Base-by-base conservation (phyloP, 1,284 basidiomycete species). In the Ustilago tritici region DNA sequence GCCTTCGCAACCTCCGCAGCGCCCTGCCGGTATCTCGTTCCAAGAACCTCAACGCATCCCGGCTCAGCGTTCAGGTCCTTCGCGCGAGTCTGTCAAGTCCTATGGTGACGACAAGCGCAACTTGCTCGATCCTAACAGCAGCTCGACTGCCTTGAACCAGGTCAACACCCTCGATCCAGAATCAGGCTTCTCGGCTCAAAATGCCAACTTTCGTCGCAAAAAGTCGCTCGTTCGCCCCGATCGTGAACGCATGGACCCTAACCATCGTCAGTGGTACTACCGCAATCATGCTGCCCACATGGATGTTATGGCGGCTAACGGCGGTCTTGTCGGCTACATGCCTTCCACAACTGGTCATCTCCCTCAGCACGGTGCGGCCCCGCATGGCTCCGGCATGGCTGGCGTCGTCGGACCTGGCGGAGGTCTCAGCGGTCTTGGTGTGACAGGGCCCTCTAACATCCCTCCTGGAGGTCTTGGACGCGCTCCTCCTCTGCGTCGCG, bases 261-360 rank as follows among this genome's bases (percentile, higher is more conserved):
- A 91, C 56, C 95, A 98, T 88, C 90, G 95, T 50, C 92, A 96
- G 80, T 99, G 93, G 92, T 93, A 98, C 88, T 99, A 99, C 88
- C 92, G 95, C 61, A 92, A 90, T 76, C 95, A 93, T 87, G 93
- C 94, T 15, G 92, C 92, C 23, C 91, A 93, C 84, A 90, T 94
- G 86, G 91, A 86, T 52, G 68, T 78, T 31, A 72, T 80, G 56
- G 73, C 75, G 19, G 81, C 78, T 19, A 61, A 70, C 3, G 71
- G 76, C 6, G 77, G 78, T 38, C 76, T 80, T 15, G 61, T 84
- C 23, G 82, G 81, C 41, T 85, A 82, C 67, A 81, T 84, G 79
- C 84, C 84, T n/a, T 86, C 84, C 7, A 79, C 81, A 2, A 85
- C 84, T 0, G 84, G 84, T 15, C 82, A 84, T 61, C 41, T 86